Evolutionary conservation across 768 basidiomycete species (phyloP).

Genomic region (Xerocomellus chrysenteron): DNA sequence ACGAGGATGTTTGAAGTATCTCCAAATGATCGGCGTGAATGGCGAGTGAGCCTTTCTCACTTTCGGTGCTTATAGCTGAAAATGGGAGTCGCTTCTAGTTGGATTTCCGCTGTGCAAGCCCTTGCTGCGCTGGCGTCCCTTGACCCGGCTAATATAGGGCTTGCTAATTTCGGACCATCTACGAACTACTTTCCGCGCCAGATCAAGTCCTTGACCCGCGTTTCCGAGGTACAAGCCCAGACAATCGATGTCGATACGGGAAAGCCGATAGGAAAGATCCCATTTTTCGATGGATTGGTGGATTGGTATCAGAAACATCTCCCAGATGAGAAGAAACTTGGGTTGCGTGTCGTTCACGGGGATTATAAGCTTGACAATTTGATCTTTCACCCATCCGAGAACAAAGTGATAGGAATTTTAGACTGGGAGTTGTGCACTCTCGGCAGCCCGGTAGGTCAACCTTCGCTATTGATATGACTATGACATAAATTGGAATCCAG

Average conservation of each 20-base stretch:
- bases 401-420: conserved; percentile 89
- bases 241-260: conserved; percentile 65
- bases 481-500: conserved; percentile 30
- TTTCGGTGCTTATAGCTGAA: background rate
- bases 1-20: conserved; percentile 68
- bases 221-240: conserved; percentile 77
- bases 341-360: conserved; percentile 89
- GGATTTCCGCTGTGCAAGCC: conserved; percentile 72
- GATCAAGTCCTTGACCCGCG: conserved; percentile 81
- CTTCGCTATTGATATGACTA: background rate
- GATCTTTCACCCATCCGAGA: conserved; percentile 90
- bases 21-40: conserved; percentile 61
- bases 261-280: conserved; percentile 65
- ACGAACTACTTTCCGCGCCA: conserved; percentile 91
- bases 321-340: conserved; percentile 74
- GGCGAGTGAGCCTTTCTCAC: conserved; percentile 45
- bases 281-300: conserved; percentile 68
- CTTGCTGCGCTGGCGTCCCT: conserved; percentile 70
- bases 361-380: conserved; percentile 99
- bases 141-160: conserved; percentile 61
- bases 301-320: conserved; percentile 73
- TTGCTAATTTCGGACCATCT: conserved; percentile 67
- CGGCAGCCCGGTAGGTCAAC: conserved; percentile 74
- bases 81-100: conserved; percentile 43
- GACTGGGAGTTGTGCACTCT: conserved; percentile 99